phyloP scores from a whole-genome alignment of 2,329 filamentous ascomycete species.

The Penicillium sp. region DNA sequence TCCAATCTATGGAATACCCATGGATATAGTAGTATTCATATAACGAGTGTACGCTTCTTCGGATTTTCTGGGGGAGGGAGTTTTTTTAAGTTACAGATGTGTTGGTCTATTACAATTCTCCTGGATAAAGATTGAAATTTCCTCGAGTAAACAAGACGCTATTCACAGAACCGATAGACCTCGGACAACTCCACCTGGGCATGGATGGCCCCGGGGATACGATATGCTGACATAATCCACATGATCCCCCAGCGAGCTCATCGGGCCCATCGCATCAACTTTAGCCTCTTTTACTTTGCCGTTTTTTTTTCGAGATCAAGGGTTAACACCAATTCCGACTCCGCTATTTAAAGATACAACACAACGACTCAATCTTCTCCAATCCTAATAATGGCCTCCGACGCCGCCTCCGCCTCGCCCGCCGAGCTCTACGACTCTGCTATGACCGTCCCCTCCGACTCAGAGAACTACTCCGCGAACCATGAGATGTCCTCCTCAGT shows the following conservation, averaged over 20 bases:
- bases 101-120: neutral
- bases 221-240: conserved; percentile 6
- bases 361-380: neutral
- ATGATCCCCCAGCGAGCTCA: neutral
- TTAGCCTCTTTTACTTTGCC: neutral
- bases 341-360: neutral
- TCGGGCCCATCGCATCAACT: conserved; percentile 1
- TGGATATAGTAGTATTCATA: too few species aligned
- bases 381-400: conserved; percentile 30
- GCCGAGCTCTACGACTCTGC: conserved; percentile 45
- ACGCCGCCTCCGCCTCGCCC: conserved; percentile 29
- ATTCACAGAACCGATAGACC: neutral
- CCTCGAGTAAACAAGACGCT: neutral
- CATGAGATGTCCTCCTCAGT: conserved; percentile 36
- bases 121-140: neutral
- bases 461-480: conserved; percentile 47
- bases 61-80: neutral
- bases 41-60: neutral
- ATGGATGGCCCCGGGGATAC: too few species aligned
- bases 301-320: neutral
- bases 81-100: neutral
- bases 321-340: neutral
- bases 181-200: too few species aligned
- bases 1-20: neutral
- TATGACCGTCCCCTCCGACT: conserved; percentile 48